Evolutionary conservation across 306 rosid genomes (phyloP).

Genomic region (Quercus gilva): DNA sequence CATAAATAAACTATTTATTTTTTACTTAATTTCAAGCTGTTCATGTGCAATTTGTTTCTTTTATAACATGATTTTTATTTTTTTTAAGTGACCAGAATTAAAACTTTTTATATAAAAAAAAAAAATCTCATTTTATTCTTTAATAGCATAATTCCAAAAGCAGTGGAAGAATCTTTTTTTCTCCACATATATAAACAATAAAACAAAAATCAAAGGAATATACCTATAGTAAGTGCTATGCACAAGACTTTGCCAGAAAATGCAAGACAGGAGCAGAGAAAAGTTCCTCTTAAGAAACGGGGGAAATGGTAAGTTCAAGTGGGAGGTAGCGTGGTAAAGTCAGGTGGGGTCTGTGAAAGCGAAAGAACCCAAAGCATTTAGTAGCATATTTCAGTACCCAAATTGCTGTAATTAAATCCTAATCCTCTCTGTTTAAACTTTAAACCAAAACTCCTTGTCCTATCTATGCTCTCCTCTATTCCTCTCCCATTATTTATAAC

Average conservation of each 20-base stretch:
- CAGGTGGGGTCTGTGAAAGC: conserved; percentile 47
- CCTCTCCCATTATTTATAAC: conserved; percentile 43
- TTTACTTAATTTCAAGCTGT: too few relatives aligned
- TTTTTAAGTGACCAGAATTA: too few relatives aligned
- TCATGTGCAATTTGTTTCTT: too few relatives aligned
- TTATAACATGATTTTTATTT: too few relatives aligned
- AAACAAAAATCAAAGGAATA: background rate
- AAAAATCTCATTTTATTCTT: too few relatives aligned
- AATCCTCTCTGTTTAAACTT: background rate
- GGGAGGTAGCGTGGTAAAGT: conserved; percentile 27
- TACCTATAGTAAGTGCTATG: conserved; percentile 16
- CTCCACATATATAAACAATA: too few relatives aligned
- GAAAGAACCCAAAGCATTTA: conserved; percentile 12
- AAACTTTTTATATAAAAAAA: too few relatives aligned
- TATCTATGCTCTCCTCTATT: background rate
- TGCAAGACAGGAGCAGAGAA: background rate
- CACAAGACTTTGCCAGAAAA: background rate
- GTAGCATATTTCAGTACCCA: background rate
- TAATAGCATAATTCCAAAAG: too few relatives aligned
- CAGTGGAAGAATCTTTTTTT: too few relatives aligned
- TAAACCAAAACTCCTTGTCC: background rate
- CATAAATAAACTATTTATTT: too few relatives aligned
- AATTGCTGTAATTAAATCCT: conserved; percentile 1
- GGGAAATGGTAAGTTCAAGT: background rate
- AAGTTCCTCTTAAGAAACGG: too few relatives aligned